phyloP scores from a whole-genome alignment of 2,329 filamentous ascomycete species.

The Fusarium liriodendri region DNA sequence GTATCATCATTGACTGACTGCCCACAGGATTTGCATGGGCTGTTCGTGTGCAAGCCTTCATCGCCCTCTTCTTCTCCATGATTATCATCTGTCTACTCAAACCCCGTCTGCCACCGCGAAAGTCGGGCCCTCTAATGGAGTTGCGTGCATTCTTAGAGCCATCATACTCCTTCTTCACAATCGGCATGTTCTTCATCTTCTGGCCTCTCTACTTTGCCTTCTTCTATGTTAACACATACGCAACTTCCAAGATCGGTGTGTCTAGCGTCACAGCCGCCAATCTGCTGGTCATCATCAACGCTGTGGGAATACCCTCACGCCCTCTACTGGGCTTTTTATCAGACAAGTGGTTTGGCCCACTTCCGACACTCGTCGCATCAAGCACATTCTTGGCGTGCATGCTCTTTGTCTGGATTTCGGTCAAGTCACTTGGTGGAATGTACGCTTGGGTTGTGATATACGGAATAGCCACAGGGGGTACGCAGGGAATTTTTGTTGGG shows the following conservation, averaged over 20 bases:
- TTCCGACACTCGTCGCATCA: background rate
- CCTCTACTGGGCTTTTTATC: background rate
- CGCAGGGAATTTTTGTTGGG: background rate
- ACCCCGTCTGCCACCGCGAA: background rate
- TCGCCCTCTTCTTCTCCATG: background rate
- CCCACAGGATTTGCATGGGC: background rate
- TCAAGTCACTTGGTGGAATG: background rate
- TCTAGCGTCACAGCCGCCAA: background rate
- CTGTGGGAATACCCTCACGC: background rate
- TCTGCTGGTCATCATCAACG: background rate
- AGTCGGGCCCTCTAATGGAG: background rate
- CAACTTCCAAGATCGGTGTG: background rate
- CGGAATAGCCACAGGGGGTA: background rate
- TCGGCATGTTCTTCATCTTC: background rate
- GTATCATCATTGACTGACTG: background rate
- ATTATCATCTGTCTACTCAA: background rate
- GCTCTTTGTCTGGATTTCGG: background rate
- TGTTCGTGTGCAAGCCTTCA: background rate
- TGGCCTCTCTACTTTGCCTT: background rate
- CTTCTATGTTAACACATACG: background rate
- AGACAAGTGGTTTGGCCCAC: background rate
- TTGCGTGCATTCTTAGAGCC: background rate
- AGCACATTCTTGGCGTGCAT: background rate
- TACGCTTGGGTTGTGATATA: background rate
- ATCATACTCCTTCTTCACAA: background rate